A percentile compares a stretch with the other conserved stretches of the same genome.
phyloP scores from a whole-genome alignment of 2,329 filamentous ascomycete genomes.

The Pseudonectria buxi region DNA sequence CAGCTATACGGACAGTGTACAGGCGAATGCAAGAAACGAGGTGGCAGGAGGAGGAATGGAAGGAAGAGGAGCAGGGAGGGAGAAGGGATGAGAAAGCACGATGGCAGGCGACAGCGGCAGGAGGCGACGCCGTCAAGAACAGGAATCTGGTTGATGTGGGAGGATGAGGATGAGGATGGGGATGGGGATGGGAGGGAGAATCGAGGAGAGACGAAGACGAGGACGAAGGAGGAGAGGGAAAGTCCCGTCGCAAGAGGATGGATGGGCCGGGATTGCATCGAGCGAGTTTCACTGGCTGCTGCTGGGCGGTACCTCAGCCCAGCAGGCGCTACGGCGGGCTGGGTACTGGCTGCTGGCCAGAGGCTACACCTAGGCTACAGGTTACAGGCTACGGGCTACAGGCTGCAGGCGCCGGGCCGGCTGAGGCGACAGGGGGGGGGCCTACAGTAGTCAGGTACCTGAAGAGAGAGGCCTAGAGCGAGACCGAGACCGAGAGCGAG shows the following conservation, averaged over 20 bases:
- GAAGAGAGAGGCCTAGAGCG: too few species aligned
- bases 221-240: conserved; percentile 13
- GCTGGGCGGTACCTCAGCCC: too few species aligned
- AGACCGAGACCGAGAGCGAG: too few species aligned
- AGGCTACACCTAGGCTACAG: too few species aligned
- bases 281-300: conserved; percentile 16
- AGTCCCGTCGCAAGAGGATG: conserved; percentile 10
- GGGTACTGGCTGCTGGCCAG: too few species aligned
- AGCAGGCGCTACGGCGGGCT: too few species aligned
- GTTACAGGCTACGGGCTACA: too few species aligned
- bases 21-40: conserved; percentile 4
- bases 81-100: conserved; percentile 9
- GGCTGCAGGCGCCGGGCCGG: too few species aligned
- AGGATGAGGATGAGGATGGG: conserved; percentile 15
- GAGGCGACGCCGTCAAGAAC: too few species aligned
- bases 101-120: too few species aligned
- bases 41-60: conserved; percentile 4
- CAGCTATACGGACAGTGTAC: background rate
- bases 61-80: conserved; percentile 10
- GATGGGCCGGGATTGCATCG: conserved; percentile 21
- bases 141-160: background rate
- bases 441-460: too few species aligned
- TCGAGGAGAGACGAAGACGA: conserved; percentile 12
- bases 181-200: conserved; percentile 15
- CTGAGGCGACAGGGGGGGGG: too few species aligned